Evolutionary conservation across 2,329 filamentous ascomycete species (phyloP), one percentile per base, ranked within the genome.

Genomic region (Fusarium nisikadoi): DNA sequence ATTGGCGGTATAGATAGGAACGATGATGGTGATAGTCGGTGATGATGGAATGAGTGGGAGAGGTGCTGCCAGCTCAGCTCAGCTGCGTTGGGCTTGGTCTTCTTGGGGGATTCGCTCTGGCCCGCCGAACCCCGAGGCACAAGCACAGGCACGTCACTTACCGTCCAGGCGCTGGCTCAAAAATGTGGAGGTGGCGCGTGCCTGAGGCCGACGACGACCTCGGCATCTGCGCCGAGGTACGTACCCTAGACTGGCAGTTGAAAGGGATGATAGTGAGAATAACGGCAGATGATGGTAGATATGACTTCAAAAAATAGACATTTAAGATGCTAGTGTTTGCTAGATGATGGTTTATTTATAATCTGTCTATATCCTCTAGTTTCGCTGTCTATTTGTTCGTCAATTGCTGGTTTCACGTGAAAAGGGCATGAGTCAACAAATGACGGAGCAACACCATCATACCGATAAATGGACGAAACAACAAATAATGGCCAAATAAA

Each of bases 101-200:
- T 47, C 35, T 19, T 47, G 45, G 38, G 52, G 52, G 29, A 50
- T 61, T 47, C 45, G 45, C 27, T 47, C 56, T 49, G 29, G 46
- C 53, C 56, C 58, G 60, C 60, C 62, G 47, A 63, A 62, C 64
- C 52, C 75, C 75, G 75, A 76, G 75, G 75, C 46, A 49, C 35
- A 76, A 73, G 73, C 35, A 36, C 46, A 49, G 46, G 29, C 71
- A 75, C 75, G 71, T 76, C 74, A 76, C 75, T 43, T 64, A 31
- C 52, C 52, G 36, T 31, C 27, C 50, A 33, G 45, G 50, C 36
- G 27, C 57, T 29, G 42, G 19, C 36, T 16, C 27, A 64, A 41
- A 43, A 71, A 57, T 68, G 70, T 73, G 70, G 70, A 76, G 72
- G 63, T 73, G 63, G 65, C 47, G 42, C 57, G 65, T 75, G 74